phyloP scores from a whole-genome alignment of 768 basidiomycete genomes.

The Psilocybe cubensis region DNA sequence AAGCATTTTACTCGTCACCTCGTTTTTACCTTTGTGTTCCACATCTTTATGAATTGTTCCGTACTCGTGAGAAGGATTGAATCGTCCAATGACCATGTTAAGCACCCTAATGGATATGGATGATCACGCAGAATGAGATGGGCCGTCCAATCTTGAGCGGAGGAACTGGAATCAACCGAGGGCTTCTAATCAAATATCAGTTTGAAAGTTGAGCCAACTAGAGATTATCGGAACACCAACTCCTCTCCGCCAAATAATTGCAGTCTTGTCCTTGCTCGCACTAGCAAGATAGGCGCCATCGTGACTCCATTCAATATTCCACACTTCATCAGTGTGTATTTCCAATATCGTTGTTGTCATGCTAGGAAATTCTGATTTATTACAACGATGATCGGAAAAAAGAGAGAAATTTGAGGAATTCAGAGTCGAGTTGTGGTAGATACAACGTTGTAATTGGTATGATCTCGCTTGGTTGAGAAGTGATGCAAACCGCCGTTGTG shows the following conservation, averaged over 20 bases:
- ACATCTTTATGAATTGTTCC: constrained; percentile 83
- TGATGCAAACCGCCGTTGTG: constrained; percentile 82
- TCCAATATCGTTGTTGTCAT: constrained; percentile 84
- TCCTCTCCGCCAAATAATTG: constrained; percentile 87
- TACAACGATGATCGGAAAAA: constrained; percentile 85
- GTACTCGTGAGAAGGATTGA: constrained; percentile 80
- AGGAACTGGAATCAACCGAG: constrained; percentile 48
- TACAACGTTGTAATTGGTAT: constrained; percentile 79
- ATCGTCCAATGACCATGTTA: constrained; percentile 95
- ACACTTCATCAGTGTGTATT: constrained; percentile 92
- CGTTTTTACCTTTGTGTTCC: constrained; percentile 80
- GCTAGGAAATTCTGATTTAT: constrained; percentile 80
- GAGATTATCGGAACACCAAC: constrained; percentile 48
- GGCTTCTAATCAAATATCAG: constrained; percentile 19
- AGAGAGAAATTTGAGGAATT: constrained; percentile 51
- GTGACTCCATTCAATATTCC: constrained; percentile 96
- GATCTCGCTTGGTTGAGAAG: constrained; percentile 84
- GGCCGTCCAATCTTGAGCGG: constrained; percentile 60
- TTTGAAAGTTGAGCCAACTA: constrained; percentile 9
- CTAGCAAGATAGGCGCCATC: constrained; percentile 85
- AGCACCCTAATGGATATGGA: constrained; percentile 71
- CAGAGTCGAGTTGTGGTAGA: constrained; percentile 72
- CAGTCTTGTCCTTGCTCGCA: constrained; percentile 84
- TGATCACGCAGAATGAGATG: constrained; percentile 76
- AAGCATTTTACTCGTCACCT: background rate